Evolutionary conservation across 176 grass and related monocot species (phyloP), one percentile per base, ranked within the genome.

Genomic region (Carex cristatella): DNA sequence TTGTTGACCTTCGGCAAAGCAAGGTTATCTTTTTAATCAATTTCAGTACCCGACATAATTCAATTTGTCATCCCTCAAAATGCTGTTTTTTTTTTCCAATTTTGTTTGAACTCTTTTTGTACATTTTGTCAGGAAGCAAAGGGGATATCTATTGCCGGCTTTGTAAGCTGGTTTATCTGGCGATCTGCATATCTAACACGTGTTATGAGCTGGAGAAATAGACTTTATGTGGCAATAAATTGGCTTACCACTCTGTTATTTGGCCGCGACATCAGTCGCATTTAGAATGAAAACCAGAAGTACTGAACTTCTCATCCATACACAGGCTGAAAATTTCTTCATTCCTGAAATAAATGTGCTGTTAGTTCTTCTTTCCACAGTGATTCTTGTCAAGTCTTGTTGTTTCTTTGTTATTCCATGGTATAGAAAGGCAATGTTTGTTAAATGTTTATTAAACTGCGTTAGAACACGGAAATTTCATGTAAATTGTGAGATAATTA

Each of bases 151-250:
- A 82, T 99, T 31, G 90, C 96, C 63, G 96, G 96, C 87, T 99
- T 99, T 86, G 54, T 86, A 15, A 99, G 96, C 88, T 99, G 80
- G 70, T 88, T 99, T 77, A 89, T 99, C 83, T 99, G 96, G 96
- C 89, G 96, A 60, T 94, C 93, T 8, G 96, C 93, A 0, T 99
- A 99, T 81, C 76, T 99, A 53, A 99, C 96, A 37, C 91, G 96
- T 81, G 93, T 99, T 62, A 19, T 95, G 65, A 95, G 96, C 82
- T 99, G 96, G 96, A 95, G 96, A 80, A 99, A 99, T 81, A 94
- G 96, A 79, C 69, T 99, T 37, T 99, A 99, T 65, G 96, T 99
- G 58, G 90, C 90, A 44, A 91, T 95, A 71, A 99, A 99, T 73
- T 99, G 96, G 96, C 89, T 95, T 27, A 99, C 96, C 65, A 99